phyloP scores from a whole-genome alignment of 306 rosid genomes.

The Ziziphus jujuba region DNA sequence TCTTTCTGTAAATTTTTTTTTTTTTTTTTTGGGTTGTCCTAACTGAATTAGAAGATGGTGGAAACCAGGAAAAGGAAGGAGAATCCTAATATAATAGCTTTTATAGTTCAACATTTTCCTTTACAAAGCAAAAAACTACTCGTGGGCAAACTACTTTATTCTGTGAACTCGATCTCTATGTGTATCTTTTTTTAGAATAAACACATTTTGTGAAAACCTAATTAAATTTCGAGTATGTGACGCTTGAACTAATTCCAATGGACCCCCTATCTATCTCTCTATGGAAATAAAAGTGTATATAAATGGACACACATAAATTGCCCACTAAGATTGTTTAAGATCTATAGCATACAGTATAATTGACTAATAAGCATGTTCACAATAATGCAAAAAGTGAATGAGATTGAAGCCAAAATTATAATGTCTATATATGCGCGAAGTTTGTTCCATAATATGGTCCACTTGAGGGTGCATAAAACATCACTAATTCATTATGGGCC shows the following conservation, averaged over 20 bases:
- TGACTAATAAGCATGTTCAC: neutral
- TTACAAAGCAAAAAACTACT: too few relatives aligned
- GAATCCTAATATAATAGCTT: too few relatives aligned
- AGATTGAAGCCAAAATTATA: neutral
- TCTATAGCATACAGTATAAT: neutral
- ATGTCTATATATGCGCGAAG: neutral
- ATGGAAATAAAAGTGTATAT: too few relatives aligned
- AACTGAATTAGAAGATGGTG: too few relatives aligned
- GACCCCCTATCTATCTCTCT: neutral
- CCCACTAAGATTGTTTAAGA: slow-evolving; percentile 2
- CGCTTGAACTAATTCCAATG: neutral
- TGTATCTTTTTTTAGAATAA: too few relatives aligned
- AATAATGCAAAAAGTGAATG: neutral
- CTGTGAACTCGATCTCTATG: too few relatives aligned
- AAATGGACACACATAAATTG: slow-evolving; percentile 4
- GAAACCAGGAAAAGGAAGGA: too few relatives aligned
- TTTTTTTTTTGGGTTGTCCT: too few relatives aligned
- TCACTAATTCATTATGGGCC: neutral
- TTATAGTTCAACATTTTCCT: too few relatives aligned
- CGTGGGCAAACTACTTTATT: too few relatives aligned
- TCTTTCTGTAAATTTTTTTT: too few relatives aligned
- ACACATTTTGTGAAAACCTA: too few relatives aligned
- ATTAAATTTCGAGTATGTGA: neutral
- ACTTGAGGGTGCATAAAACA: neutral
- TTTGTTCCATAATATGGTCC: neutral